Base-by-base conservation (phyloP, 1,139 yeast species). In the Entelexis sorbosivorans region DNA sequence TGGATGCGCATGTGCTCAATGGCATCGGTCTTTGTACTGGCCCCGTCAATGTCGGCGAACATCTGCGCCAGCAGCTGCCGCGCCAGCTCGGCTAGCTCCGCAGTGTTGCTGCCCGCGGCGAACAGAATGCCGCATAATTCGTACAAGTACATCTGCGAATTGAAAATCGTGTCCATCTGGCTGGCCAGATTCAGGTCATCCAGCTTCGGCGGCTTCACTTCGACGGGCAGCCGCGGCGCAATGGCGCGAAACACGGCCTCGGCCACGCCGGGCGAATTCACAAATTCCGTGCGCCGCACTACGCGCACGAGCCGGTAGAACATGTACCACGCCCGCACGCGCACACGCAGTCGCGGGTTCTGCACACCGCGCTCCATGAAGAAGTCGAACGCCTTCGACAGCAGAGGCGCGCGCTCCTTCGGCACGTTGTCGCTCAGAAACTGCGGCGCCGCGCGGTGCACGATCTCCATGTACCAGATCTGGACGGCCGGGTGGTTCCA, bases 261-360 rank as follows among this genome's bases (percentile, higher is more conserved):
- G 14, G 51, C 50, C 13, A 51, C 47, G 11, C 38, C 28, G 11
- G 53, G 40, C 22, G 49, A 34, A 69, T 47, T 33, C n/a, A 52
- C 24, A 10, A 52, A 24, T 13, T 47, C n/a, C 20, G 55, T 42
- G 31, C 89, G 87, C 63, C 81, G 83, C 2, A 91, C 81, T 46
- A 82, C 69, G 64, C 84, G 87, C 59, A 89, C 74, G 61, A 88
- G 85, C 63, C 95, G 77, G 62, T 82, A 82, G 60, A 91, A 85
- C 57, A 89, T 71, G 65, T 87, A 91, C 96, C 98, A 91, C 48
- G 93, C 75, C 65, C 97, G 79, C 53, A 80, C 73, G 61, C 89
- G 79, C 11, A 89, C 96, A 57, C 79, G 56, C 26, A 52, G 56
- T 57, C 75, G 73, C 4, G 74, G 71, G 66, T 82, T 86, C 64